Percentiles rank a stretch among this genome's conserved stretches.
phyloP scores from a whole-genome alignment of 306 rosid genomes.

The Casuarina equisetifolia region DNA sequence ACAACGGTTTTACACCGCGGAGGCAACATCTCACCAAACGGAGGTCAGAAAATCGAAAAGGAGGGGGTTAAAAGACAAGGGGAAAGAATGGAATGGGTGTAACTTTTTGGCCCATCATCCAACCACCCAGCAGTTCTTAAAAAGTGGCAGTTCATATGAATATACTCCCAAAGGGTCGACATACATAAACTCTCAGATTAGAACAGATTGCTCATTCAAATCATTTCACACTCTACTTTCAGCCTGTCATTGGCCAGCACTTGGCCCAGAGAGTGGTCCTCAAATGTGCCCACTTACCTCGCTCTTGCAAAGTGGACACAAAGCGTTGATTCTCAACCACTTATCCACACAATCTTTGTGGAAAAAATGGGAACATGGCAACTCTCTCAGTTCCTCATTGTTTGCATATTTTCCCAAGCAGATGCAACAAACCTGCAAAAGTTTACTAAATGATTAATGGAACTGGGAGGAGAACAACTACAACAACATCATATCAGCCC shows the following conservation, averaged over 20 bases:
- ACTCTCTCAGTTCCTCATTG: slow-evolving; percentile 83
- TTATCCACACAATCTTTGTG: slow-evolving; percentile 95
- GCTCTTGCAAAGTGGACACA: slow-evolving; percentile 90
- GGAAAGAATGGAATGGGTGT: slow-evolving; percentile 6
- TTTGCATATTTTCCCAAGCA: slow-evolving; percentile 84
- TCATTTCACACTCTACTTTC: slow-evolving; percentile 39
- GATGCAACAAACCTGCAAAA: slow-evolving; percentile 86
- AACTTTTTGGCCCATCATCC: neutral
- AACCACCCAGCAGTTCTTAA: slow-evolving; percentile 14
- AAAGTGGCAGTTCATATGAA: neutral
- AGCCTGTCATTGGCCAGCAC: slow-evolving; percentile 43
- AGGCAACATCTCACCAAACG: neutral
- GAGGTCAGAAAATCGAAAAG: neutral
- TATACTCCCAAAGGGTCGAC: neutral
- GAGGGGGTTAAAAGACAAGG: neutral
- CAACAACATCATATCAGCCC: slow-evolving; percentile 18
- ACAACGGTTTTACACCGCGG: neutral
- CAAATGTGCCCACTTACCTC: slow-evolving; percentile 60
- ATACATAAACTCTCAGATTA: neutral
- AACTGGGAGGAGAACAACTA: slow-evolving; percentile 9
- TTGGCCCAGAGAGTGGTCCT: slow-evolving; percentile 42
- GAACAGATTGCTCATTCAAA: slow-evolving; percentile 12
- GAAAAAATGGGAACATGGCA: slow-evolving; percentile 90
- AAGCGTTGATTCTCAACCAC: slow-evolving; percentile 90
- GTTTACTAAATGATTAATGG: slow-evolving; percentile 15